Base-by-base conservation (phyloP, 73 alveolate species). In the Stentor roeselii region DNA sequence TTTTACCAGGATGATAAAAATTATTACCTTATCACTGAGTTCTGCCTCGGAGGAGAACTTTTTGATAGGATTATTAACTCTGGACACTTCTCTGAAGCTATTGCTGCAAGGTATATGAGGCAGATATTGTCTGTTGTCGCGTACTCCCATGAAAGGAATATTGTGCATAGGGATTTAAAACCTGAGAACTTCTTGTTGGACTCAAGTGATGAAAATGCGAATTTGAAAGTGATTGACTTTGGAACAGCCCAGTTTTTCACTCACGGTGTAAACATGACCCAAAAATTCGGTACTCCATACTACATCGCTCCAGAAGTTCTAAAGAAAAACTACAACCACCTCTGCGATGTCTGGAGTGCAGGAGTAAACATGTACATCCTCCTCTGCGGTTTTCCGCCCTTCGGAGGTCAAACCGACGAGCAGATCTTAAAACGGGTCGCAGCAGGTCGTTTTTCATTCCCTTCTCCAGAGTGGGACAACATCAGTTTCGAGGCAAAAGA, bases 91-190 rank as follows among this genome's bases (percentile, higher is more conserved):
- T 87, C 90, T 2, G 98, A 94, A 90, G 86, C 86, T 83, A 86
- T 83, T 82, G 98, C 93, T 15, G 95, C 95, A 3, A 85, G 82
- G 59, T 87, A 91, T 3, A 86, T 94, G 74, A 85, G 88, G 78
- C 94, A 94, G 87, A 88, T 94, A 0, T 87, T 94, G 59, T 85
- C 94, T 59, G 98, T 96, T 41, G 85, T 94, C 3, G 88, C 92
- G 1, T 94, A 94, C 84, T 94, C 97, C 82, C 98, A 94, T 83
- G 76, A 88, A 59, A 92, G 89, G 75, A 90, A 90, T 59, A 91
- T 94, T 30, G 91, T 95, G 59, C 97, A 94, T 86, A 94, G 98
- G 80, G 98, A 94, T 85, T 82, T 94, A 84, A 94, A 94, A 78
- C 98, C 98, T 60, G 98, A 94, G 83, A 94, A 94, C 87, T 78